Evolutionary conservation across 148 eudicot genomes (phyloP).

Genomic region (Rhododendron williamsianum): DNA sequence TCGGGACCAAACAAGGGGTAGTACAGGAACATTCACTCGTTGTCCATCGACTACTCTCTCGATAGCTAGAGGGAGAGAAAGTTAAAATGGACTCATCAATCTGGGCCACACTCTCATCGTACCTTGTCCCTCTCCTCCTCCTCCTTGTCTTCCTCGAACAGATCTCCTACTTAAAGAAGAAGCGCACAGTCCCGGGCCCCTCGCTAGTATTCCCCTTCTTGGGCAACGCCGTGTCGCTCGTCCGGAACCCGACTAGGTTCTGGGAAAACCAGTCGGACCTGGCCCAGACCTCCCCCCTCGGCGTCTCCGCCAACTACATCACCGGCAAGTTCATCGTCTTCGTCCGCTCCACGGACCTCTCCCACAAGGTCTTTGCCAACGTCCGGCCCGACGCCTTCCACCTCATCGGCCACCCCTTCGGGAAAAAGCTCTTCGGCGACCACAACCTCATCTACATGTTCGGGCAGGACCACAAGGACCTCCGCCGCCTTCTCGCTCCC

Average conservation of each 20-base stretch:
- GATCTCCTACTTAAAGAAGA: constrained; percentile 48
- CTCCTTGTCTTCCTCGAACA: constrained; percentile 24
- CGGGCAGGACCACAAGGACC: constrained; percentile 78
- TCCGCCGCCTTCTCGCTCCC: constrained; percentile 71
- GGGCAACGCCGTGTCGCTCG: constrained; percentile 49
- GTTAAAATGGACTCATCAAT: background rate
- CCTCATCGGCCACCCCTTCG: constrained; percentile 80
- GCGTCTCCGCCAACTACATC: constrained; percentile 68
- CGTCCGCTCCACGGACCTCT: constrained; percentile 48
- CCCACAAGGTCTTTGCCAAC: constrained; percentile 65
- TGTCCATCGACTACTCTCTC: background rate
- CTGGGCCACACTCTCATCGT: background rate
- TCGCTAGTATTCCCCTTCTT: constrained; percentile 51
- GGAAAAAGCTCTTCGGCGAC: constrained; percentile 72
- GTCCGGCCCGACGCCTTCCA: constrained; percentile 77
- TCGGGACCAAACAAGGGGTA: no score
- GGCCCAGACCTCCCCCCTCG: constrained; percentile 48
- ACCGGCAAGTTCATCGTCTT: constrained; percentile 54
- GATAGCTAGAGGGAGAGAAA: background rate
- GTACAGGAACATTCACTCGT: no score
- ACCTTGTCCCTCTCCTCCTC: background rate
- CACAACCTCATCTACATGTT: constrained; percentile 74
- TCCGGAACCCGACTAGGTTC: constrained; percentile 52
- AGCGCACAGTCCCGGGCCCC: constrained; percentile 59
- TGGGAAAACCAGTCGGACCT: constrained; percentile 60